A percentile compares a stretch with the other conserved stretches of the same genome.
Evolutionary conservation across 441 rosid species (phyloP).

Genomic region (Euphorbia celastroides): DNA sequence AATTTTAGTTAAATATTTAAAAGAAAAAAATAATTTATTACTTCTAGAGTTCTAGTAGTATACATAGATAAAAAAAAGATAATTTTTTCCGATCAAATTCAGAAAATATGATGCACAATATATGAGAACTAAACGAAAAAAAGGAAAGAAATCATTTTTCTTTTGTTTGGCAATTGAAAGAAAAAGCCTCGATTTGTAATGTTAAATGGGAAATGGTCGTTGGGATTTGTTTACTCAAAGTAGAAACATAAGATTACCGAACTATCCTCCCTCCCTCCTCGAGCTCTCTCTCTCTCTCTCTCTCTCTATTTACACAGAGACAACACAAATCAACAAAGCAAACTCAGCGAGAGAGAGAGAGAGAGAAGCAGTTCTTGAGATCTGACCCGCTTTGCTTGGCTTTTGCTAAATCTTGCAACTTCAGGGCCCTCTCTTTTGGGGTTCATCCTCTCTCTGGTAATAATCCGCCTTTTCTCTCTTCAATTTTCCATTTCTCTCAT

Average conservation of each 20-base stretch:
- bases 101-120: too few relatives aligned
- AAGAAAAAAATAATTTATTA: too few relatives aligned
- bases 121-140: too few relatives aligned
- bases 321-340: neutral
- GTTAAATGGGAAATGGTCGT: neutral
- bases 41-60: too few relatives aligned
- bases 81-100: too few relatives aligned
- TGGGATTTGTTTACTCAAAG: neutral
- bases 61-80: too few relatives aligned
- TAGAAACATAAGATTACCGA: neutral
- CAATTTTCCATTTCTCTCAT: neutral
- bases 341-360: conserved; percentile 9
- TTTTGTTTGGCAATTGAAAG: too few relatives aligned
- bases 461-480: neutral
- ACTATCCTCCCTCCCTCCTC: neutral
- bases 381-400: conserved; percentile 19
- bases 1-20: too few relatives aligned
- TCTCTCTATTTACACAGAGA: neutral
- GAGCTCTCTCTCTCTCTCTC: too few relatives aligned
- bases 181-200: neutral
- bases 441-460: conserved; percentile 24
- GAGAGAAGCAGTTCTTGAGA: conserved; percentile 18
- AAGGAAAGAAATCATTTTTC: too few relatives aligned
- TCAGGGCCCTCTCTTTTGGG: conserved; percentile 27
- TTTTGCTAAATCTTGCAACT: conserved; percentile 17